Conservation (phyloP, 2,329 filamentous ascomycete species). For the Myrmaecium sp. region DNA sequence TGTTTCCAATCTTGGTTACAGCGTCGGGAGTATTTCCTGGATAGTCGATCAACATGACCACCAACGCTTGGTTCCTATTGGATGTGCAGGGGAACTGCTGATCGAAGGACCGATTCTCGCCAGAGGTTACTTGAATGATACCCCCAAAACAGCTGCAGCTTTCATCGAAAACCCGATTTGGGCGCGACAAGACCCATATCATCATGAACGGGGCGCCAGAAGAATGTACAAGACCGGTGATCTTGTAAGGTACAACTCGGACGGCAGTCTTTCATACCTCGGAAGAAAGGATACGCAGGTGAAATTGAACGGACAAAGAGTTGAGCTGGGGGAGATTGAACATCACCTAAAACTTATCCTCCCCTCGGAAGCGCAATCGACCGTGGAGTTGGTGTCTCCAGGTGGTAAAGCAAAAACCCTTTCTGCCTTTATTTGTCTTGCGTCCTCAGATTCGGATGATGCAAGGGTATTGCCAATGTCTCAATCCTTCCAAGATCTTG, state of each 20-base stretch:
- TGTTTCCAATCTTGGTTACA: constrained; percentile 16
- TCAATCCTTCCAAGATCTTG: constrained; percentile 7
- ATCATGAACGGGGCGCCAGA: no score
- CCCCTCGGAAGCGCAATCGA: constrained; percentile 20
- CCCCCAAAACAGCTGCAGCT: constrained; percentile 7
- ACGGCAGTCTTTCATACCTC: constrained; percentile 18
- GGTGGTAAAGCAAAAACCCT: constrained; percentile 12
- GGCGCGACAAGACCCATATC: no score
- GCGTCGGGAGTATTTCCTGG: no score
- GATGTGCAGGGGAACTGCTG: constrained; percentile 35
- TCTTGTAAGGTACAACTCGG: constrained; percentile 15
- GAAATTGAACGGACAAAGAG: constrained; percentile 26
- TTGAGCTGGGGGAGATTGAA: constrained; percentile 30
- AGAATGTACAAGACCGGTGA: constrained; percentile 20
- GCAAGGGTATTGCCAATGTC: constrained; percentile 10
- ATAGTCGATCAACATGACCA: constrained; percentile 23
- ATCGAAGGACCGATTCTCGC: constrained; percentile 39
- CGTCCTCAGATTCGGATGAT: constrained; percentile 11
- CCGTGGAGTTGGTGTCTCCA: constrained; percentile 24
- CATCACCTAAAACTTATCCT: constrained; percentile 23
- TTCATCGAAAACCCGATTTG: constrained; percentile 19
- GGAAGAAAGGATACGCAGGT: constrained; percentile 19
- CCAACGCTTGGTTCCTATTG: constrained; percentile 11
- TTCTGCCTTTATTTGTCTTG: constrained; percentile 14
- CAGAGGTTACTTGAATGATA: constrained; percentile 14